Evolutionary conservation across 768 basidiomycete species (phyloP).

Genomic region (Suillus clintonianus): DNA sequence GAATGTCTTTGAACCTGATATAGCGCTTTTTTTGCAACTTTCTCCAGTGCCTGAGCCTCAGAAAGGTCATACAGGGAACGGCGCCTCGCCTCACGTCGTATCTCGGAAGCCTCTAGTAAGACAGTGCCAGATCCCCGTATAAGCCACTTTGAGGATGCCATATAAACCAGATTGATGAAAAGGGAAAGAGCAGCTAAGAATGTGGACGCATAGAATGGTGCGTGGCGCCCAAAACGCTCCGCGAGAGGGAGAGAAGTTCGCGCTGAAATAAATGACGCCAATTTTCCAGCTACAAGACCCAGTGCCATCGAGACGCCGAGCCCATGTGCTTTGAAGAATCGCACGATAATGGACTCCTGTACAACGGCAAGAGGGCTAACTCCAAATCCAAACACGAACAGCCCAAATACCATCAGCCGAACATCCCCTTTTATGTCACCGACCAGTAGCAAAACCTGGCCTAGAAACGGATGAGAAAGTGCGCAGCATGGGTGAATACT

Average conservation of each 20-base stretch:
- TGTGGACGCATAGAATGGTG: slow-evolving; percentile 74
- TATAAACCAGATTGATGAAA: slow-evolving; percentile 66
- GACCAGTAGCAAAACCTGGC: slow-evolving; percentile 65
- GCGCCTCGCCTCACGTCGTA: slow-evolving; percentile 53
- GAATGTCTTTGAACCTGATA: slow-evolving; percentile 61
- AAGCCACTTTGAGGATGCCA: slow-evolving; percentile 64
- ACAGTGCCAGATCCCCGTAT: slow-evolving; percentile 60
- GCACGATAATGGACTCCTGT: slow-evolving; percentile 83
- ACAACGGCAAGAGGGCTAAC: slow-evolving; percentile 80
- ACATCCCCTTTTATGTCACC: slow-evolving; percentile 64
- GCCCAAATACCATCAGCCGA: slow-evolving; percentile 70
- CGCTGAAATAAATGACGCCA: slow-evolving; percentile 73
- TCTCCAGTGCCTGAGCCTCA: slow-evolving; percentile 63
- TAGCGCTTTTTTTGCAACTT: slow-evolving; percentile 63
- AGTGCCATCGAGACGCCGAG: slow-evolving; percentile 77
- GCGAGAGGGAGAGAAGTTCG: slow-evolving; percentile 78
- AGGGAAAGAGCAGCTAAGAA: slow-evolving; percentile 67
- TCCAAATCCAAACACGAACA: slow-evolving; percentile 81
- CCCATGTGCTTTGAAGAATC: slow-evolving; percentile 76
- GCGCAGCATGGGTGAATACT: background rate
- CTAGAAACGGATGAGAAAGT: slow-evolving; percentile 32
- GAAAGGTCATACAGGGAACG: slow-evolving; percentile 47
- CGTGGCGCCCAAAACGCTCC: slow-evolving; percentile 62
- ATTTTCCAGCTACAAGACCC: slow-evolving; percentile 83
- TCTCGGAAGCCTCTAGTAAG: slow-evolving; percentile 60